Evolutionary conservation across 1,139 yeast genomes (phyloP).

Genomic region (Debaryomyces fabryi): DNA sequence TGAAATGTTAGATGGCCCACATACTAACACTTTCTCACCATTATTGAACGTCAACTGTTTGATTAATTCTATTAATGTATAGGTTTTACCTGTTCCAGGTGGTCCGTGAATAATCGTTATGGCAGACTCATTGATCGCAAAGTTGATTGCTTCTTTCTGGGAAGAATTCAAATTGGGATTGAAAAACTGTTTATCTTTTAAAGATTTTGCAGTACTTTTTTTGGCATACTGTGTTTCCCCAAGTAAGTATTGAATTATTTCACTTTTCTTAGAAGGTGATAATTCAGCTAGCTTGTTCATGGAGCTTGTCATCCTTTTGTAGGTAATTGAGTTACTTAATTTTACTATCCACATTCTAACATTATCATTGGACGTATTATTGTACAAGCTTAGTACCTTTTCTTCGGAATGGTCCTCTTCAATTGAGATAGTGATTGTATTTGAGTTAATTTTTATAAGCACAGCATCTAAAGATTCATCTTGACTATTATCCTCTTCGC

Average conservation of each 20-base stretch:
- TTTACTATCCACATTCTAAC: constrained; percentile 64
- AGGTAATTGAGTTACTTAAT: constrained; percentile 69
- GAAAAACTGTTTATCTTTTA: constrained; percentile 34
- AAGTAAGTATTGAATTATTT: constrained; percentile 46
- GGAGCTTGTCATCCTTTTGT: constrained; percentile 79
- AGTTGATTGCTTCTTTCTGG: constrained; percentile 53
- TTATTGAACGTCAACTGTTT: constrained; percentile 62
- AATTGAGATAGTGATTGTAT: constrained; percentile 54
- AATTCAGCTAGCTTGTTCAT: constrained; percentile 66
- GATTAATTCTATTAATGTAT: constrained; percentile 82
- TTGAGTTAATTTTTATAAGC: constrained; percentile 51
- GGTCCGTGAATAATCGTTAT: constrained; percentile 53
- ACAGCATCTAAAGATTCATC: constrained; percentile 57
- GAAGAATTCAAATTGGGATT: constrained; percentile 65
- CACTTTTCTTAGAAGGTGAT: constrained; percentile 31
- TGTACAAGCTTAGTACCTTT: constrained; percentile 43
- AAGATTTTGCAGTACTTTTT: constrained; percentile 12
- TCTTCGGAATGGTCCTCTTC: constrained; percentile 60
- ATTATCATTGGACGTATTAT: constrained; percentile 41
- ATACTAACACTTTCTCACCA: constrained; percentile 75
- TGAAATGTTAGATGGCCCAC: constrained; percentile 96
- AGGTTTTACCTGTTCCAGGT: constrained; percentile 65
- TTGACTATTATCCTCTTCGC: constrained; percentile 24
- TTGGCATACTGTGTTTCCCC: constrained; percentile 41
- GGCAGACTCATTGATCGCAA: constrained; percentile 43